Base-by-base conservation (phyloP, 1,284 basidiomycete species). In the Ganoderma sp. region DNA sequence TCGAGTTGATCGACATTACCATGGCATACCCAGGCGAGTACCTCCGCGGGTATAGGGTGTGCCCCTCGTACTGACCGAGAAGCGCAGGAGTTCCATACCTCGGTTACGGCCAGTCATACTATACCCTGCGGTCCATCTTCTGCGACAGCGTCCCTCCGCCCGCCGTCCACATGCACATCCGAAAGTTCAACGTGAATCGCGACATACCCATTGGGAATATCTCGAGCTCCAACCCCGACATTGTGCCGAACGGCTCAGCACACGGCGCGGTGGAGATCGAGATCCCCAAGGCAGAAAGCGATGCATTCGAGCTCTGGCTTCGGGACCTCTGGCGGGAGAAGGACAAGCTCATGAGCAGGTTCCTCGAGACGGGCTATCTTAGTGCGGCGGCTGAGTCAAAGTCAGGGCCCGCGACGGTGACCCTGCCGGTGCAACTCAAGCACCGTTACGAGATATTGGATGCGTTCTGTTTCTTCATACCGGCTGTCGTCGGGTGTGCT, bases 51-150 rank as follows among this genome's bases (percentile, higher is more conserved):
- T 14, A 12, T 43, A 41, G 22, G 37, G 41, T 7, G 22, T 41
- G n/a, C 34, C 5, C 50, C 54, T 37, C 50, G 10, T 39, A n/a
- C 63, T 58, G 12, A 41, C 15, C 17, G 3, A 28, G 41, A 19
- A 9, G 39, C 56, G 41, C 50, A 68, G 92, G 90, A 39, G 85
- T 92, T 64, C 91, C 91, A 28, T 82, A 85, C 0, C 81, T 83
- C 76, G 87, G 85, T 39, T 94, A 92, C 75, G 95, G 94, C 0
- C 94, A 97, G 79, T 84, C 86, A 54, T 95, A 92, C 77, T 97
- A 95, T 79, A 96, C 95, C 43, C 81, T 99, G 32, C 89, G 92
- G 45, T 96, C 95, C 2, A 92, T 98, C 69, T 98, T 98, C 80
- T 87, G 93, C 73, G 86, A 91, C 71, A 86, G 93, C 17, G 83